These are phyloP conservation scores for Chrysanthemum makinoi DNA, from an alignment of 129 eudicot genomes.

Conservation along the genomic window DNA sequence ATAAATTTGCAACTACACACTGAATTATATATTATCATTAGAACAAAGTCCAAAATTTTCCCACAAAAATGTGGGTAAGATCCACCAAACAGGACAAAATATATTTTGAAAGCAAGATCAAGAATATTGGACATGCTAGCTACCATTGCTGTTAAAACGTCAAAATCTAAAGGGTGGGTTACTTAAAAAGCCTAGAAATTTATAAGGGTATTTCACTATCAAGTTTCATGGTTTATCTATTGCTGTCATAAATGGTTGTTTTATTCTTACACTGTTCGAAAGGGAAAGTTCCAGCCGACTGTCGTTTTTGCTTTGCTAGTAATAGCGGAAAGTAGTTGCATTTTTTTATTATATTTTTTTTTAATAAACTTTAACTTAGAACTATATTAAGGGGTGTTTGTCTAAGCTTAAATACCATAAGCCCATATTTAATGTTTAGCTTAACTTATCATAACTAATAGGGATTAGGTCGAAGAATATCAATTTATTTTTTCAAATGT, in stretches of 20 bases:
- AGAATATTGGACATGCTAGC: conserved; percentile 25
- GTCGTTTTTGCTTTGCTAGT: conserved; percentile 9
- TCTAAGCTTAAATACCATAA: not conserved
- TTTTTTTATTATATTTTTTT: too few relatives aligned
- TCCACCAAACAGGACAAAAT: conserved; percentile 27
- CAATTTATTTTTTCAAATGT: too few relatives aligned
- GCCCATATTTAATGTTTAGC: too few relatives aligned
- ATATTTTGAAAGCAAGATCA: conserved; percentile 28
- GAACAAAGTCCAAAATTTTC: not conserved
- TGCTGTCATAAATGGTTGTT: conserved; percentile 19
- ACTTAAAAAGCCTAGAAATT: conserved; percentile 10
- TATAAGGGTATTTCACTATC: conserved; percentile 8
- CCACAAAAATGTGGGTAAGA: conserved; percentile 12
- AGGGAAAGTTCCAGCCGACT: conserved; percentile 14
- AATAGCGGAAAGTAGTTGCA: not conserved
- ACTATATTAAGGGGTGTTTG: too few relatives aligned
- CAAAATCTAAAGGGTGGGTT: conserved; percentile 27
- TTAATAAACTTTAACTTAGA: too few relatives aligned
- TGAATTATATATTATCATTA: not conserved
- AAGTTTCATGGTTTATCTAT: conserved; percentile 17
- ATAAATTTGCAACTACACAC: not conserved
- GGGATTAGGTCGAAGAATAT: too few relatives aligned
- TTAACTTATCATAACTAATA: too few relatives aligned
- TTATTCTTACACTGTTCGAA: conserved; percentile 16
- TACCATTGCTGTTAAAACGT: conserved; percentile 28